Conservation (phyloP, 768 basidiomycete species). For the Amanita rubescens region DNA sequence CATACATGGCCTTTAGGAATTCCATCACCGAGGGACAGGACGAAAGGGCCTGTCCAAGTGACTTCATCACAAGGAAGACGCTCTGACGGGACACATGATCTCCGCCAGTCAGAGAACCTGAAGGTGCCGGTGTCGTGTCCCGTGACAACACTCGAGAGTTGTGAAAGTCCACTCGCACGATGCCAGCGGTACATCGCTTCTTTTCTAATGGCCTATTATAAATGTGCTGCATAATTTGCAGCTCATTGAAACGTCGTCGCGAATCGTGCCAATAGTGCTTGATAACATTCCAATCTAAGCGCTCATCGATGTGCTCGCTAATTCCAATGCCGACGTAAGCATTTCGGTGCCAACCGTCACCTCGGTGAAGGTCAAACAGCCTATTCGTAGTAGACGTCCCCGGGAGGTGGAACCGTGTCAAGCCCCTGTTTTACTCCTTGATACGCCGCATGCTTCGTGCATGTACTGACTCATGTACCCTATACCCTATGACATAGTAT, state of each 20-base stretch:
- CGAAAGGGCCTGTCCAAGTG: background rate
- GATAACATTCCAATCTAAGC: background rate
- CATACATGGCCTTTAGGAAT: background rate
- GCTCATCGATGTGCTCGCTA: background rate
- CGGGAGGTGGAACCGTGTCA: background rate
- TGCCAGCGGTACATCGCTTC: background rate
- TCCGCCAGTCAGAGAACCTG: background rate
- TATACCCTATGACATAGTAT: no score
- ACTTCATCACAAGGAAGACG: background rate
- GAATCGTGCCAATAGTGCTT: background rate
- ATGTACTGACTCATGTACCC: no score
- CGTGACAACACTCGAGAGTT: background rate
- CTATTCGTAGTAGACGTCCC: no score
- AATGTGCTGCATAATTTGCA: background rate
- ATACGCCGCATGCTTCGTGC: no score
- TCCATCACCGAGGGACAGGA: background rate
- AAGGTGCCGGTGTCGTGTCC: background rate
- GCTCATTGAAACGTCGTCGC: background rate
- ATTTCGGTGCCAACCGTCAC: no score
- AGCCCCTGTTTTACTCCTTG: no score
- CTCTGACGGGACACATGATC: background rate
- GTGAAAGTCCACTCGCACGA: background rate
- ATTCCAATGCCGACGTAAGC: background rate
- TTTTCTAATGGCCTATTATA: background rate
- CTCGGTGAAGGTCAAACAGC: no score